These are phyloP conservation scores for Xylaria acuta DNA, from an alignment of 495 filamentous ascomycete species.

Conservation along the genomic window DNA sequence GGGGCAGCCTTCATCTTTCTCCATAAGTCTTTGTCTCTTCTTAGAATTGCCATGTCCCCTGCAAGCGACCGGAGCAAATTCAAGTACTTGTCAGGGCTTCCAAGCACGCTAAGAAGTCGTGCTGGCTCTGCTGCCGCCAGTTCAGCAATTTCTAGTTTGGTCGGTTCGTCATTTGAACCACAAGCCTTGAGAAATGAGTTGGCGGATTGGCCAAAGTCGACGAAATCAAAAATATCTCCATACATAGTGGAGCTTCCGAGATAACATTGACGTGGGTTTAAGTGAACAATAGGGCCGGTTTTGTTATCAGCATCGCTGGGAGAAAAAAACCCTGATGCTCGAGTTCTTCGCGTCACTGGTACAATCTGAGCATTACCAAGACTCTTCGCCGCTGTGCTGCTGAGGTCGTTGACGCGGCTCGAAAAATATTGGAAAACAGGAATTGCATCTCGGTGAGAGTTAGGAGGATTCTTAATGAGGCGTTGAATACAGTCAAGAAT, in stretches of 20 bases:
- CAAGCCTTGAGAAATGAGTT: constrained; percentile 86
- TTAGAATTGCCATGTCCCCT: constrained; percentile 69
- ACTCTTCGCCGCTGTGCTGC: constrained; percentile 60
- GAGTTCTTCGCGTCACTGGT: constrained; percentile 59
- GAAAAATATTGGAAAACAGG: constrained; percentile 82
- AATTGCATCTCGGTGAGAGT: constrained; percentile 65
- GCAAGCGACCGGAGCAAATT: constrained; percentile 78
- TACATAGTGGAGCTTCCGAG: constrained; percentile 76
- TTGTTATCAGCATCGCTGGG: constrained; percentile 35
- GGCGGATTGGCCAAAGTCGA: constrained; percentile 86
- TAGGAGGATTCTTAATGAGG: constrained; percentile 73
- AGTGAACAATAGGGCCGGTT: constrained; percentile 37
- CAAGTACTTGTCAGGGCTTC: constrained; percentile 83
- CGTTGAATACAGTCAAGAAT: constrained; percentile 74
- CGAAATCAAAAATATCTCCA: constrained; percentile 92
- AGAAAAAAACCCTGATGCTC: constrained; percentile 31
- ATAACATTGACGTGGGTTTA: constrained; percentile 75
- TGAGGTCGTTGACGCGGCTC: constrained; percentile 74
- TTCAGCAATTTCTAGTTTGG: constrained; percentile 78
- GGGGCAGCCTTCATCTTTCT: constrained; percentile 74
- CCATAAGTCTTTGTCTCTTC: constrained; percentile 77
- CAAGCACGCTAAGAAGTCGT: constrained; percentile 75
- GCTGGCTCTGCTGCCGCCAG: constrained; percentile 81
- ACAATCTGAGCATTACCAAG: constrained; percentile 71
- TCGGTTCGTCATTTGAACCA: constrained; percentile 90